Evolutionary conservation across 2,329 filamentous ascomycete species (phyloP).

Genomic region (Penicillium polonicum): DNA sequence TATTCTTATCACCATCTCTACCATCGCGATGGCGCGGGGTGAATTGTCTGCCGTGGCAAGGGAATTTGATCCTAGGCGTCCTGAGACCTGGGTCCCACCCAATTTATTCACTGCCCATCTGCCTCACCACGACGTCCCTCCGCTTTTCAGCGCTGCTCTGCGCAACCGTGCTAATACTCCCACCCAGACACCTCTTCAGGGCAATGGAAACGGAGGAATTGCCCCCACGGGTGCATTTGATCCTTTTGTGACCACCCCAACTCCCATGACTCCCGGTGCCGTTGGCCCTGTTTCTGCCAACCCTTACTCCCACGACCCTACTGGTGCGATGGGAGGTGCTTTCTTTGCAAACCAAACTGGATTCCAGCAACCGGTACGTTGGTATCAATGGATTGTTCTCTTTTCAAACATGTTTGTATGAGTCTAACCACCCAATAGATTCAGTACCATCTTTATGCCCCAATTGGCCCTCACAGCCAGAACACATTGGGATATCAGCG

Average conservation of each 20-base stretch:
- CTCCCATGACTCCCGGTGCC: conserved; percentile 52
- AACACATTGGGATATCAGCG: conserved; percentile 83
- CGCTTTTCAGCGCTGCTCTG: neutral
- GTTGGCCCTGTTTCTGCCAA: conserved; percentile 57
- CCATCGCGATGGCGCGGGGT: neutral
- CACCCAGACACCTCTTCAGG: conserved; percentile 37
- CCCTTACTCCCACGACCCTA: conserved; percentile 74
- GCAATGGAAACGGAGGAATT: conserved; percentile 52
- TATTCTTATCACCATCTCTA: neutral
- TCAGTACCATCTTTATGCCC: conserved; percentile 91
- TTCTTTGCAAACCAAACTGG: conserved; percentile 64
- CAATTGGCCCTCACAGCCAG: conserved; percentile 76
- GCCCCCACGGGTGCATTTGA: conserved; percentile 58
- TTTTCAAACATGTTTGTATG: neutral
- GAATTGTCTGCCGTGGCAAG: neutral
- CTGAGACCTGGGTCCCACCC: neutral
- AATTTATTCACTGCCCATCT: neutral
- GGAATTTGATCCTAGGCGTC: neutral
- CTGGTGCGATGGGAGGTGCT: conserved; percentile 55
- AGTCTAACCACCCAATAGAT: conserved; percentile 49
- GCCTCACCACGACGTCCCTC: neutral
- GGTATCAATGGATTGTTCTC: neutral
- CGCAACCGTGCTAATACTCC: conserved; percentile 16
- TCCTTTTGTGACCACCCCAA: conserved; percentile 61
- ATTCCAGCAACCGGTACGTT: conserved; percentile 63